These are phyloP conservation scores for Solanum appendiculatum DNA, from an alignment of 257 asterid genomes.

Conservation along the genomic window DNA sequence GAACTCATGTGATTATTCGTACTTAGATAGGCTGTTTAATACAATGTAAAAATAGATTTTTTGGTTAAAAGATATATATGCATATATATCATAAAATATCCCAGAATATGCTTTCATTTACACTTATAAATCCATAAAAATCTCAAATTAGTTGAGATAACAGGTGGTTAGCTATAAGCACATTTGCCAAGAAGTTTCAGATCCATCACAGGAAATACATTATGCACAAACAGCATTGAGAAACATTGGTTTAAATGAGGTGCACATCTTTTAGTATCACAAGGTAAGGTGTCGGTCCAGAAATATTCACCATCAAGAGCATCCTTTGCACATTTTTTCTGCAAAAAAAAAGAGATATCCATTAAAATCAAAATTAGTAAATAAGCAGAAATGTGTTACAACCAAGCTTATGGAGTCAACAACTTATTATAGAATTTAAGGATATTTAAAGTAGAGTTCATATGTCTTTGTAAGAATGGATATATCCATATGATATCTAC, in stretches of 20 bases:
- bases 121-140: background rate
- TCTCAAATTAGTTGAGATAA: background rate
- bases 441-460: background rate
- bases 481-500: too few species aligned
- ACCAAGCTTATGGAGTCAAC: background rate
- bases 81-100: background rate
- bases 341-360: conserved; percentile 9
- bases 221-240: background rate
- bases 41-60: background rate
- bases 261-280: conserved; percentile 87
- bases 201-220: background rate
- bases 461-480: background rate
- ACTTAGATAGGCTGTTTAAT: conserved; percentile 63
- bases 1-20: conserved; percentile 91
- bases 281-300: conserved; percentile 90
- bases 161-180: background rate
- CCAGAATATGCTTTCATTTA: background rate
- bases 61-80: background rate
- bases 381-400: background rate
- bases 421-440: background rate
- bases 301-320: conserved; percentile 94
- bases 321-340: conserved; percentile 89
- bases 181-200: background rate
- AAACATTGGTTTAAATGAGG: background rate
- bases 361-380: background rate